These are phyloP conservation scores for Colletotrichum lentis DNA, from an alignment of 2,329 filamentous ascomycete genomes.

Conservation along the genomic window DNA sequence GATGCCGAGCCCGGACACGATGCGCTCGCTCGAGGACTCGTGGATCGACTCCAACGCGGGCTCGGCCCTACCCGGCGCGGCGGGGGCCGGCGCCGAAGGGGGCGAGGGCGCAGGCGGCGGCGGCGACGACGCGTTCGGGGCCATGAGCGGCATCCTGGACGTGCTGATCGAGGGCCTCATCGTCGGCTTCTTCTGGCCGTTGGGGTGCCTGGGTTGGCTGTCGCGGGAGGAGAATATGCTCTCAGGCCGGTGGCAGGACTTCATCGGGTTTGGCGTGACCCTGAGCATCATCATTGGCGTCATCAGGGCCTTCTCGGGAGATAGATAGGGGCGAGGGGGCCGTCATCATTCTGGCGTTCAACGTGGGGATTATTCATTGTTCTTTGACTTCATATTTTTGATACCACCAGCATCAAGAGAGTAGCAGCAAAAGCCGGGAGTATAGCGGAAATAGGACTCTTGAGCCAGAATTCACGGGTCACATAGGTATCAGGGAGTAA, in stretches of 20 bases:
- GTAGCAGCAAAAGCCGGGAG: background rate
- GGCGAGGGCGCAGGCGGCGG: constrained; percentile 51
- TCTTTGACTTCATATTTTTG: background rate
- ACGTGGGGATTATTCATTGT: no score
- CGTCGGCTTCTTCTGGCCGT: constrained; percentile 93
- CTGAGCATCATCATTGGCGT: constrained; percentile 57
- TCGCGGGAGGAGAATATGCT: constrained; percentile 88
- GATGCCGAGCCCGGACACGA: constrained; percentile 79
- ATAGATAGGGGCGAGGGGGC: constrained; percentile 1
- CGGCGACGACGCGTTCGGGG: constrained; percentile 57
- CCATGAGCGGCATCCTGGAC: constrained; percentile 70
- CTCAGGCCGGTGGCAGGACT: constrained; percentile 83
- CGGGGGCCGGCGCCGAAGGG: constrained; percentile 42
- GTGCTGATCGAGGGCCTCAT: constrained; percentile 88
- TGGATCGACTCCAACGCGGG: constrained; percentile 81
- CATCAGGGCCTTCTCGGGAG: constrained; percentile 43
- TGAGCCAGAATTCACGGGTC: background rate
- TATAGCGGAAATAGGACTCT: background rate
- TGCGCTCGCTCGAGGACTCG: constrained; percentile 83
- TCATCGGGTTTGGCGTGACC: constrained; percentile 83
- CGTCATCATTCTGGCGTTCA: background rate
- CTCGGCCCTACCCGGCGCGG: constrained; percentile 46
- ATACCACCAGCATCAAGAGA: constrained; percentile 23
- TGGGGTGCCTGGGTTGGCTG: constrained; percentile 86
- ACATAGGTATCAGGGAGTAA: constrained; percentile 4